Evolutionary conservation across 2,329 filamentous ascomycete species (phyloP).

Genomic region (Ophiostoma montium): DNA sequence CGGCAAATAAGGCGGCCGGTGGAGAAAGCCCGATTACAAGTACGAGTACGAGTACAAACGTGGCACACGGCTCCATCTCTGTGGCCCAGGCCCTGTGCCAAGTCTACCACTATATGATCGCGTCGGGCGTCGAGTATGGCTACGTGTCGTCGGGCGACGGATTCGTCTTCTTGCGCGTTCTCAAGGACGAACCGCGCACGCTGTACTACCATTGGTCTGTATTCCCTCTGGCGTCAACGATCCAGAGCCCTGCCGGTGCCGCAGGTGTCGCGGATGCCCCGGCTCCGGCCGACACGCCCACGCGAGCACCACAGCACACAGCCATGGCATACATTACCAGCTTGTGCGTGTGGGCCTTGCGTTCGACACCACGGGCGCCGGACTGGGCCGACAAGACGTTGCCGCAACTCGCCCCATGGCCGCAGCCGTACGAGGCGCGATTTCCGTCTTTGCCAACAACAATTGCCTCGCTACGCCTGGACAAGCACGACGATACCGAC

Average conservation of each 20-base stretch:
- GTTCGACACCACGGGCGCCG: not conserved
- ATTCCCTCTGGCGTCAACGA: too few relatives aligned
- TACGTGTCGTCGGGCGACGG: slow-evolving; percentile 9
- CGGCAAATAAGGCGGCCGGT: not conserved
- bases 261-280: too few relatives aligned
- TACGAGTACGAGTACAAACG: too few relatives aligned
- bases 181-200: slow-evolving; percentile 3
- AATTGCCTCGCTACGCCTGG: not conserved
- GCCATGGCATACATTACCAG: slow-evolving; percentile 4
- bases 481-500: too few relatives aligned
- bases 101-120: slow-evolving; percentile 10
- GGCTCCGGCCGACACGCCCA: not conserved
- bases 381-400: slow-evolving; percentile 2
- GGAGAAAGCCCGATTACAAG: too few relatives aligned
- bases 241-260: too few relatives aligned
- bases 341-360: not conserved
- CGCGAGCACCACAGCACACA: slow-evolving; percentile 1
- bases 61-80: not conserved
- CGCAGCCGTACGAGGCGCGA: not conserved
- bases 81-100: slow-evolving; percentile 7
- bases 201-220: slow-evolving; percentile 6
- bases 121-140: slow-evolving; percentile 4
- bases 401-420: slow-evolving; percentile 1
- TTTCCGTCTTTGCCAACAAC: too few relatives aligned
- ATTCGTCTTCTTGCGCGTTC: slow-evolving; percentile 8